Base-by-base conservation (phyloP, 495 filamentous ascomycete genomes). In the Jackrogersella minutella region DNA sequence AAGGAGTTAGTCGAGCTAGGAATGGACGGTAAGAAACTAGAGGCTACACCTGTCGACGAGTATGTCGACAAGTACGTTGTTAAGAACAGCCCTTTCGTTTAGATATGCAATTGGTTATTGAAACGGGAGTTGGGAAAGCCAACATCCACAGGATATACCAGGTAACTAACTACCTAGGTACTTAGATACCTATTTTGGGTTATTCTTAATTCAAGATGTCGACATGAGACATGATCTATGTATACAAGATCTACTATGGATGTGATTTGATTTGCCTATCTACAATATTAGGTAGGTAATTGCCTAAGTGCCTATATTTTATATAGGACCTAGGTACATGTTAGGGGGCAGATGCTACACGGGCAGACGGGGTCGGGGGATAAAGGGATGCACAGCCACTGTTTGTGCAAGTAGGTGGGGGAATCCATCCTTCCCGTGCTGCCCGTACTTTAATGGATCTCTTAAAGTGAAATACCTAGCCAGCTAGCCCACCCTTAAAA, bases 31-130 rank as follows among this genome's bases (percentile, higher is more conserved):
- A 82, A 89, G 76, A 86, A 83, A 76, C 80, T 99, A 40, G 92
- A 97, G 81, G 65, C 74, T 52, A 91, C 91, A 84, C 84, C 90
- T 56, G 89, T 98, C 9, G 96, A 99, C 79, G 80, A 92, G 78
- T 99, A 97, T 76, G 91, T 98, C 57, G 92, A 97, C 78, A 78
- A 97, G 74, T 99, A 97, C 75, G 90, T 92, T 59, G 76, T 76
- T 62, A 80, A 85, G 78, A 76, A 85, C 58, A 85, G 82, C 73
- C 79, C 82, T 72, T 86, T 85, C 67, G 68, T 85, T 58, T 78
- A 78, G 60, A 65, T 5, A 33, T 34, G 49, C 24, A 22, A 13
- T 19, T n/a, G 7, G 47, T 17, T 44, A 57, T 46, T 57, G 54
- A 53, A 11, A 37, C 17, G 14, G 31, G 62, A 1, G 33, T 36